Conservation (phyloP, 1,284 basidiomycete species). For the Apiotrichum siamense region DNA sequence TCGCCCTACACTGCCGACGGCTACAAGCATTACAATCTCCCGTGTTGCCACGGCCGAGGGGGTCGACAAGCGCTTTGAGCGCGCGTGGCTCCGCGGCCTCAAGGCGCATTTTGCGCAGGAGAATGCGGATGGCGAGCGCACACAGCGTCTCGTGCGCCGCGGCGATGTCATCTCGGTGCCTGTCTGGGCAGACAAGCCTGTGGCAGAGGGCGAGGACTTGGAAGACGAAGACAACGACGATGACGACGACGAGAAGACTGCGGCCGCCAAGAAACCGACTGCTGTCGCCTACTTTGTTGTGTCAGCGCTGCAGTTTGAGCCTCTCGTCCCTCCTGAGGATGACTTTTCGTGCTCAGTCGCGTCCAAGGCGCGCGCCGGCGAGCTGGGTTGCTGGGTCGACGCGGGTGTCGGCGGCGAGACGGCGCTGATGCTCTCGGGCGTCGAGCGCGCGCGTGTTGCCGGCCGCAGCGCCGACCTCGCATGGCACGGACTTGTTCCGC, state of each 20-base stretch:
- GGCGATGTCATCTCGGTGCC: conserved; percentile 75
- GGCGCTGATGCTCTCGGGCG: conserved; percentile 52
- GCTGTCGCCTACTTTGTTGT: conserved; percentile 68
- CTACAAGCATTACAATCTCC: conserved; percentile 68
- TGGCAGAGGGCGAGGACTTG: conserved; percentile 37
- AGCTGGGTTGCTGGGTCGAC: conserved; percentile 83
- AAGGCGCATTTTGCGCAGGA: conserved; percentile 60
- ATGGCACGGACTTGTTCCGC: conserved; percentile 22
- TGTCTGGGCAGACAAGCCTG: conserved; percentile 56
- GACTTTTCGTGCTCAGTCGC: conserved; percentile 48
- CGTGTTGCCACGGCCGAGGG: conserved; percentile 76
- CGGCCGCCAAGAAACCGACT: conserved; percentile 28
- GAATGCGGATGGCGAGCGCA: conserved; percentile 6
- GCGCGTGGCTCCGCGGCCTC: conserved; percentile 62
- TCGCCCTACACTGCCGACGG: conserved; percentile 63
- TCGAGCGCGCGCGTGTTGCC: conserved; percentile 29
- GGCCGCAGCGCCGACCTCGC: conserved; percentile 21
- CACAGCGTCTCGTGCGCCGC: conserved; percentile 60
- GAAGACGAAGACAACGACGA: conserved; percentile 41
- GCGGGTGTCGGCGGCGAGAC: conserved; percentile 58
- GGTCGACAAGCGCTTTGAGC: conserved; percentile 66
- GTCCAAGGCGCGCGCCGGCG: conserved; percentile 51
- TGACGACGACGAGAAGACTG: conserved; percentile 24
- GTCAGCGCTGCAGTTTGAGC: conserved; percentile 66
- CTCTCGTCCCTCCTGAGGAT: conserved; percentile 41